These are phyloP conservation scores for Arctium lappa DNA, from an alignment of 129 eudicot genomes.

Conservation along the genomic window DNA sequence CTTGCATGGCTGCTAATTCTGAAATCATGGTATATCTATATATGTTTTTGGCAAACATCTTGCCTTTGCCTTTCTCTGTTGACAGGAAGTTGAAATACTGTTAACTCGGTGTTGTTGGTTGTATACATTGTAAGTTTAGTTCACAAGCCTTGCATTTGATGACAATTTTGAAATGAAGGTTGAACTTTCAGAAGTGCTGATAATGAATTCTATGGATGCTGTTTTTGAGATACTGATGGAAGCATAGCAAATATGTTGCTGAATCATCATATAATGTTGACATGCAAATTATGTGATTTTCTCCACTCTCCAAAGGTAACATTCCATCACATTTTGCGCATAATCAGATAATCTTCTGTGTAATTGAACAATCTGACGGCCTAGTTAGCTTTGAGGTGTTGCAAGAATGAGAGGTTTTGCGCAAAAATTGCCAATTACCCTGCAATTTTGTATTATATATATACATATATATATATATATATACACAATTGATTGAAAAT, in stretches of 20 bases:
- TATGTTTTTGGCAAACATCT: neutral
- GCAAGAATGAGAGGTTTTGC: neutral
- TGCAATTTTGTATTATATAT: neutral
- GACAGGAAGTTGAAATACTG: neutral
- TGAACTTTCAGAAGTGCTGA: neutral
- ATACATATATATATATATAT: no score
- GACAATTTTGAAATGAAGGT: neutral
- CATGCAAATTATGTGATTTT: neutral
- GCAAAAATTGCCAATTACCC: neutral
- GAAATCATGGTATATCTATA: neutral
- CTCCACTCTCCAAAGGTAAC: neutral
- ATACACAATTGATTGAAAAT: neutral
- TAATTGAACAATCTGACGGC: neutral
- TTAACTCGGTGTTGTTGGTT: neutral
- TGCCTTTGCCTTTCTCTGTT: neutral
- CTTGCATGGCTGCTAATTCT: conserved; percentile 11
- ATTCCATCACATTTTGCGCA: neutral
- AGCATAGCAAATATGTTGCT: neutral
- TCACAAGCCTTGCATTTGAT: neutral
- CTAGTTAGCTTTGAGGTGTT: neutral
- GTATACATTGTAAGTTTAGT: neutral
- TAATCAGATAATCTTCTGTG: neutral
- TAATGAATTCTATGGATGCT: neutral
- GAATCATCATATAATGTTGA: neutral
- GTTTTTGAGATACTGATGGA: neutral